Evolutionary conservation across 352 stramenopile species (phyloP).

Genomic region (Globisporangium paroecandrum): DNA sequence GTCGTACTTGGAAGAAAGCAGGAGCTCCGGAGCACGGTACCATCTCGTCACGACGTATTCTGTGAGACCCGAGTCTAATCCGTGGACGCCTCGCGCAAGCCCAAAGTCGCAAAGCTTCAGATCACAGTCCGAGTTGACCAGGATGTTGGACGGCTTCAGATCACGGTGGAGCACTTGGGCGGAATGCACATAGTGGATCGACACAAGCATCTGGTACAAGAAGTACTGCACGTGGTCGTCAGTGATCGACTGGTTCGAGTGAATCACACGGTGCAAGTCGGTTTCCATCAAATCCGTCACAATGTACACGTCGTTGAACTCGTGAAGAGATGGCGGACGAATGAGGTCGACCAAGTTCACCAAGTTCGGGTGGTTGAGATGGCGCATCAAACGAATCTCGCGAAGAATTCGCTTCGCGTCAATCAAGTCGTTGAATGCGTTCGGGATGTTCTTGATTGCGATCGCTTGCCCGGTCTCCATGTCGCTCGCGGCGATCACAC

Average conservation of each 20-base stretch:
- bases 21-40: slow-evolving; percentile 90
- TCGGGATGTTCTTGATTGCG: slow-evolving; percentile 96
- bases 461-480: slow-evolving; percentile 86
- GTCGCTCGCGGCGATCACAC: slow-evolving; percentile 87
- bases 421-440: slow-evolving; percentile 88
- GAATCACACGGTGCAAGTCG: slow-evolving; percentile 72
- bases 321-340: slow-evolving; percentile 71
- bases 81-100: slow-evolving; percentile 67
- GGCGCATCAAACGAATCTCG: slow-evolving; percentile 87
- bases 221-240: slow-evolving; percentile 82
- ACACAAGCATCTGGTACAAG: slow-evolving; percentile 75
- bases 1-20: slow-evolving; percentile 90
- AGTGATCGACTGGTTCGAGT: slow-evolving; percentile 79
- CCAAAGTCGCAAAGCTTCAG: slow-evolving; percentile 82
- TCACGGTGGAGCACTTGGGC: slow-evolving; percentile 76
- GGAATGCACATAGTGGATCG: slow-evolving; percentile 78
- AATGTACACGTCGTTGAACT: slow-evolving; percentile 90
- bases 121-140: slow-evolving; percentile 82
- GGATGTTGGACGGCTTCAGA: slow-evolving; percentile 76
- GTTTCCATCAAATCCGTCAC: slow-evolving; percentile 81
- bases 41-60: slow-evolving; percentile 92
- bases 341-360: slow-evolving; percentile 80
- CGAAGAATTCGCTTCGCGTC: slow-evolving; percentile 86
- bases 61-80: slow-evolving; percentile 74
- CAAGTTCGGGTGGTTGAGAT: slow-evolving; percentile 81